Percentiles rank a stretch among this genome's conserved stretches.
Conservation (phyloP, 495 filamentous ascomycete genomes). For the Paragyromitra xinjiangensis region DNA sequence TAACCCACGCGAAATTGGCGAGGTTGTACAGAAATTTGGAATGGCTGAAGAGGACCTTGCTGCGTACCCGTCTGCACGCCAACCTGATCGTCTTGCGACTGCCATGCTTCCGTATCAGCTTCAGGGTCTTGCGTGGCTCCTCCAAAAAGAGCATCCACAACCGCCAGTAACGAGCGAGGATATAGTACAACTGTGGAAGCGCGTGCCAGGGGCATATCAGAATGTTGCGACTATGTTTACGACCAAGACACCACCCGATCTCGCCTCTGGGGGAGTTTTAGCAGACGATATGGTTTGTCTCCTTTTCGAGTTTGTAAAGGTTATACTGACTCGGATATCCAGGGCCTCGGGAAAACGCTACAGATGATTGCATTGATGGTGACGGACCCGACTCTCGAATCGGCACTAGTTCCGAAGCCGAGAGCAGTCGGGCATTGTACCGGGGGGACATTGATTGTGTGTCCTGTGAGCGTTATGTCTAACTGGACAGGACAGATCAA, state of each 20-base stretch:
- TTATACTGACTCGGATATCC: conserved; percentile 72
- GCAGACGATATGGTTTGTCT: conserved; percentile 80
- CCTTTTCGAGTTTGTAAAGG: neutral
- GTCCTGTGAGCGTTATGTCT: conserved; percentile 87
- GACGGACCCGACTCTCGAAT: conserved; percentile 60
- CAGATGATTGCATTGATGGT: conserved; percentile 85
- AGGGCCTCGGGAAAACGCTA: conserved; percentile 86
- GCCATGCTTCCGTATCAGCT: conserved; percentile 82
- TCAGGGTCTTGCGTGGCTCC: conserved; percentile 83
- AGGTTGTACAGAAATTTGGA: conserved; percentile 73
- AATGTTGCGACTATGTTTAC: conserved; percentile 83
- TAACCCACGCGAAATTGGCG: conserved; percentile 69
- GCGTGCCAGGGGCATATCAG: conserved; percentile 63
- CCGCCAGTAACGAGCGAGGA: conserved; percentile 71
- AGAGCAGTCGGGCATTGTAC: conserved; percentile 38
- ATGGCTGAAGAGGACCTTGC: conserved; percentile 73
- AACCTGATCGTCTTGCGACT: conserved; percentile 71
- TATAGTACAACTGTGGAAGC: conserved; percentile 84
- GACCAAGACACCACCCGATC: conserved; percentile 64
- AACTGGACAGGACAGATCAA: conserved; percentile 89
- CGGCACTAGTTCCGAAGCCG: conserved; percentile 48
- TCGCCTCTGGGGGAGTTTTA: conserved; percentile 84
- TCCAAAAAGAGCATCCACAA: conserved; percentile 74
- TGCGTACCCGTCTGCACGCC: conserved; percentile 76
- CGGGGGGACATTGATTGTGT: conserved; percentile 72